Evolutionary conservation across 192 early-diverging fungal genomes (phyloP), one percentile per base, ranked within the genome.

Genomic region (Coemansia sp.): DNA sequence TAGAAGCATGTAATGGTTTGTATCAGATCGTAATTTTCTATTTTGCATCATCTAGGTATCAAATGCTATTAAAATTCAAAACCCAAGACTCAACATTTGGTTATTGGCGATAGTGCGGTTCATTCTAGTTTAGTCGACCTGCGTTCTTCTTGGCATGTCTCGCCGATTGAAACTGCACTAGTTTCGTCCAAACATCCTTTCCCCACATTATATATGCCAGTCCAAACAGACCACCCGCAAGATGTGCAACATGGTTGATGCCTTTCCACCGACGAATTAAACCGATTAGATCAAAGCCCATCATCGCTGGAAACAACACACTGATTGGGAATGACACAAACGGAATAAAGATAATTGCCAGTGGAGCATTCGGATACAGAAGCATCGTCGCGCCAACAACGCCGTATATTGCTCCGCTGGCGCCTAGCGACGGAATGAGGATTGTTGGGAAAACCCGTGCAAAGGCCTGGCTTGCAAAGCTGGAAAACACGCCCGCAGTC

Each of bases 331-430:
- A 63, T 11, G 79, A 84, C 10, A 86, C 14, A 44, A 84, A 85
- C 39, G 88, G 85, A 25, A 91, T 68, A 64, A 91, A 90, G 19
- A 92, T 85, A 7, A 92, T 64, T 40, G 77, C 80, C 1, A 91
- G 75, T 17, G 81, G 81, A 10, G 87, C 67, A 20, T 88, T 63
- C 0, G 92, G 92, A 41, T 84, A 82, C 63, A 88, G 17, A 39
- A 86, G 72, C 25, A 88, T 87, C 0, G 83, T 84, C 0, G 85
- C 84, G 41, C 87, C 86, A 8, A 97, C 37, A 41, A 91, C 85
- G 11, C 87, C 87, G 65, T 88, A 95, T 13, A 95, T 74, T 4
- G 92, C 93, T 0, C 94, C 94, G 67, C 87, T 90, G 20, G 95
- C 95, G 19, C 95, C 95, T 42, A 97, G 74, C 17, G 86, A 85